Conservation (phyloP, 805 yeast species). For the Wickerhamiella sergipiensis region DNA sequence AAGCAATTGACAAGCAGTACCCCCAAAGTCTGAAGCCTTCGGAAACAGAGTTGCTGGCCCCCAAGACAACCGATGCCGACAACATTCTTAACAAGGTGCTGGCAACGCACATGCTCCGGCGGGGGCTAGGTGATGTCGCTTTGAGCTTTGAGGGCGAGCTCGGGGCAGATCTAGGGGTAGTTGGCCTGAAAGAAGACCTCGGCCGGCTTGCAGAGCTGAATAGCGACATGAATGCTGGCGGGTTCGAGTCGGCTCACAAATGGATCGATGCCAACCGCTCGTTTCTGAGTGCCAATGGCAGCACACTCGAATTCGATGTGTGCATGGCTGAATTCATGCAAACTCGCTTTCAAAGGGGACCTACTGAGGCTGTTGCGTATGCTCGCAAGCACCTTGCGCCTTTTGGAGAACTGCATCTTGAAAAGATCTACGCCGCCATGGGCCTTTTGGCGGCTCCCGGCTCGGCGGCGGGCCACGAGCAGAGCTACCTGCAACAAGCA, state of each 20-base stretch:
- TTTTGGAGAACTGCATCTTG: not conserved
- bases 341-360: not conserved
- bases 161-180: not conserved
- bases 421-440: not conserved
- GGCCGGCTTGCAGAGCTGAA: not conserved
- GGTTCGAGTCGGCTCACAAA: not conserved
- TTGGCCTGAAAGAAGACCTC: not conserved
- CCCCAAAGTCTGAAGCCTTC: not conserved
- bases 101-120: not conserved
- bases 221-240: not conserved
- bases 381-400: not conserved
- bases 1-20: constrained; percentile 1
- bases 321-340: not conserved
- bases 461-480: not conserved
- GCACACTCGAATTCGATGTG: not conserved
- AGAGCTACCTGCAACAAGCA: not conserved
- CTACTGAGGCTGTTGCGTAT: not conserved
- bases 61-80: not conserved
- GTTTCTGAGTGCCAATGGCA: not conserved
- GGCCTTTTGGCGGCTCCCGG: not conserved
- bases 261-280: not conserved
- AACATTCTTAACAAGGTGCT: not conserved
- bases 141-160: not conserved
- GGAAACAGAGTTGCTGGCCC: not conserved
- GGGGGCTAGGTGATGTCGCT: not conserved